phyloP scores from a whole-genome alignment of 352 stramenopile species.

The Phytopythium oedochilum region DNA sequence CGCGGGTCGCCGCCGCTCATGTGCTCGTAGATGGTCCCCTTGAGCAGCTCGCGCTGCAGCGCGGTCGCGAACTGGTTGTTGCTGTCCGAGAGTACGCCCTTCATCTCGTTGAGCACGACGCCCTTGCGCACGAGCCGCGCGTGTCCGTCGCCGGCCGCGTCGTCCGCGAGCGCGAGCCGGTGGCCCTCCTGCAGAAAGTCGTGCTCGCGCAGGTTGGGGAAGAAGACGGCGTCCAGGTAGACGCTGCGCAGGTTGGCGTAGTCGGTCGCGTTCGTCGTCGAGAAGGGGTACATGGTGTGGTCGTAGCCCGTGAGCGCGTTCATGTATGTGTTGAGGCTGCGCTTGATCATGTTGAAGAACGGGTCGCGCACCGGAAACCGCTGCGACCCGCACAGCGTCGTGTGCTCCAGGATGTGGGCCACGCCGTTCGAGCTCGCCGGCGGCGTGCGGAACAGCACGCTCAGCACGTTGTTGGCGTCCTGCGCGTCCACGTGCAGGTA shows the following conservation, averaged over 20 bases:
- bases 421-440: constrained; percentile 95
- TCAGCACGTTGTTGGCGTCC: constrained; percentile 87
- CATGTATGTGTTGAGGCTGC: constrained; percentile 98
- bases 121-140: constrained; percentile 76
- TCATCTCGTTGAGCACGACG: constrained; percentile 99
- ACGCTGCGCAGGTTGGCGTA: constrained; percentile 97
- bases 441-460: constrained; percentile 97
- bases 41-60: constrained; percentile 90
- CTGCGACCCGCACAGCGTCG: constrained; percentile 91
- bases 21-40: constrained; percentile 83
- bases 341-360: constrained; percentile 99
- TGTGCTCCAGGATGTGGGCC: constrained; percentile 98
- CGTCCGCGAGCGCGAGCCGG: constrained; percentile 48
- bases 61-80: constrained; percentile 91
- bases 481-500: constrained; percentile 84
- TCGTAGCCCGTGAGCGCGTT: constrained; percentile 99
- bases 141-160: constrained; percentile 21
- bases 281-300: constrained; percentile 99
- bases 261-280: constrained; percentile 95
- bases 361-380: constrained; percentile 98
- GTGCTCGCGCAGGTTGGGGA: constrained; percentile 83
- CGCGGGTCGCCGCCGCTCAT: constrained; percentile 74
- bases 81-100: constrained; percentile 95
- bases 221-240: constrained; percentile 97
- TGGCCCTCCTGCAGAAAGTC: constrained; percentile 85